phyloP scores from a whole-genome alignment of 805 yeast genomes.

The Metschnikowia anglica region DNA sequence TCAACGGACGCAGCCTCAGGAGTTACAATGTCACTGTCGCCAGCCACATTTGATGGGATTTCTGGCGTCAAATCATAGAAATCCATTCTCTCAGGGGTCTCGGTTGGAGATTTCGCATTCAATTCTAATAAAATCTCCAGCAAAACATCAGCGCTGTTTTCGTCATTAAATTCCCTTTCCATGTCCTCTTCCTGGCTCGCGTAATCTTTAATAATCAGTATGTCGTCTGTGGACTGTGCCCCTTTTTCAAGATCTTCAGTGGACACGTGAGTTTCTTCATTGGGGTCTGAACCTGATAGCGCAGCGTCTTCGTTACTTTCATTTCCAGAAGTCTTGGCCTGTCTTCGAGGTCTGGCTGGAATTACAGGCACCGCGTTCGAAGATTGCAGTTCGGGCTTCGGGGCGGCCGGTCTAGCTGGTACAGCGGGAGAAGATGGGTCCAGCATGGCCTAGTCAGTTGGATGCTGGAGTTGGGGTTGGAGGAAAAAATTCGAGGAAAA shows the following conservation, averaged over 20 bases:
- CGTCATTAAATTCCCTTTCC: background rate
- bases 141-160: constrained; percentile 5
- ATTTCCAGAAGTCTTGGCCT: constrained; percentile 1
- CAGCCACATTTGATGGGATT: too few relatives aligned
- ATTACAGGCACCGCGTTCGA: constrained; percentile 2
- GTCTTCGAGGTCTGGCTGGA: constrained; percentile 7
- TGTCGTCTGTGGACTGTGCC: background rate
- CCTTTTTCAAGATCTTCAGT: background rate
- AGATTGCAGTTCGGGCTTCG: background rate
- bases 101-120: background rate
- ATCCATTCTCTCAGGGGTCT: background rate
- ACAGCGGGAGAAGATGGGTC: constrained; percentile 2
- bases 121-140: constrained; percentile 9
- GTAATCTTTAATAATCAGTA: background rate
- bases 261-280: too few relatives aligned
- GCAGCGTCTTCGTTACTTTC: background rate
- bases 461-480: background rate
- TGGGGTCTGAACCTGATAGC: too few relatives aligned
- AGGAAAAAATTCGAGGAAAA: too few relatives aligned
- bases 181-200: background rate
- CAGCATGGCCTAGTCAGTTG: constrained; percentile 4
- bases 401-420: constrained; percentile 5
- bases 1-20: too few relatives aligned
- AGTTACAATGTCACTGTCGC: too few relatives aligned
- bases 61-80: too few relatives aligned